phyloP scores from a whole-genome alignment of 441 rosid species.

The Pelargonium australe region DNA sequence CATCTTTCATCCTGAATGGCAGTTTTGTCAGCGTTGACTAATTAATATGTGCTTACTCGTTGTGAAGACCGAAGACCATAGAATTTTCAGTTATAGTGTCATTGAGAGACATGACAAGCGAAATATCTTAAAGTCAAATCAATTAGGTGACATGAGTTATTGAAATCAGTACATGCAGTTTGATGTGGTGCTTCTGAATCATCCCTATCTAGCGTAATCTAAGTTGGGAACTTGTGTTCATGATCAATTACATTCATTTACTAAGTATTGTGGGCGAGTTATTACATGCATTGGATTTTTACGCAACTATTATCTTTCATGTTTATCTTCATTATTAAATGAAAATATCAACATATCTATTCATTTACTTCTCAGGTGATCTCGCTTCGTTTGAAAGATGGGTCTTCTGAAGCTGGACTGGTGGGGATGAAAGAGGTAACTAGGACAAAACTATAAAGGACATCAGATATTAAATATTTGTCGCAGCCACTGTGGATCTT shows the following conservation, averaged over 20 bases:
- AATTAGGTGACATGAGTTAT: not conserved
- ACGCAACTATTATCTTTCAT: not conserved
- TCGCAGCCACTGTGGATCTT: slow-evolving; percentile 9
- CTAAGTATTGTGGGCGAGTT: not conserved
- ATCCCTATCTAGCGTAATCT: too few species aligned
- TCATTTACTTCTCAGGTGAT: slow-evolving; percentile 25
- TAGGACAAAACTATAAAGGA: slow-evolving; percentile 4
- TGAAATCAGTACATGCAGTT: too few species aligned
- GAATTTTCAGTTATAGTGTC: not conserved
- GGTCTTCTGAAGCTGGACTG: slow-evolving; percentile 30
- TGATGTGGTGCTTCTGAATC: too few species aligned
- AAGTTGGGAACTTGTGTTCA: too few species aligned
- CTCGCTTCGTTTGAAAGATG: slow-evolving; percentile 33
- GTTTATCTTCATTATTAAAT: not conserved
- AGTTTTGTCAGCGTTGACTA: not conserved
- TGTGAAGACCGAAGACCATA: not conserved
- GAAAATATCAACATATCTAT: not conserved
- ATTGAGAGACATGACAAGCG: not conserved
- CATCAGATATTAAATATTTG: not conserved
- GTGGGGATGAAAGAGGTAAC: slow-evolving; percentile 29
- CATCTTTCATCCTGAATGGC: not conserved
- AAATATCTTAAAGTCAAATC: not conserved
- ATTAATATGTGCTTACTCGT: not conserved
- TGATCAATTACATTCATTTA: not conserved
- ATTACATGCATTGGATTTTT: not conserved